Evolutionary conservation across 352 stramenopile species (phyloP), one percentile per base, ranked within the genome.

Genomic region (Globisporangium nunn): DNA sequence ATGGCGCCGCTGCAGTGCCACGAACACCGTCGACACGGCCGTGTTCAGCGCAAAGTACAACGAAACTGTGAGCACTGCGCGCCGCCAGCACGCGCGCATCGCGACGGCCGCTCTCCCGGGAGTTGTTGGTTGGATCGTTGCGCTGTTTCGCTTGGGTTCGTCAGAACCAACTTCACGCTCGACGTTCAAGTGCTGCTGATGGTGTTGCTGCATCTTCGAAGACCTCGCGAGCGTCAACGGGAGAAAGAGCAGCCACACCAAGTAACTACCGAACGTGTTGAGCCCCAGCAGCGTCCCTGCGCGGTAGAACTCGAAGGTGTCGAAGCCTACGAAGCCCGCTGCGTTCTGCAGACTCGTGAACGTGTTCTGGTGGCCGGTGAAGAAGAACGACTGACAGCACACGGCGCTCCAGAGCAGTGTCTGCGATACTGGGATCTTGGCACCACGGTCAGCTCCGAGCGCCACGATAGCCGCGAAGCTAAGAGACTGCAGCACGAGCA

Each of bases 271-370:
- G 50, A 96, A 95, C 15, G 88, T 96, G 59, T 97, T 97, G 56
- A 94, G 64, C 2, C 75, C 88, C 46, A 97, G 70, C 37, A 97
- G 70, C 10, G 68, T 48, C 17, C 86, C 87, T 1, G 84, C 82
- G 12, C 60, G 65, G 62, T 87, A 85, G 56, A 92, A 93, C 29
- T 87, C 66, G 53, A 96, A 97, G 28, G 74, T 66, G 67, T 96
- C 84, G 45, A 96, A 90, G 14, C 88, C 88, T 15, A 96, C 79
- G 64, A 97, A 97, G 3, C 72, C 83, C 11, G 84, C 74, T 2
- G 85, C 87, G 65, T 96, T 96, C 67, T 97, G 88, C 12, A 97
- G 75, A 69, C 84, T 91, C 33, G 85, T 90, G 70, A 97, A 96
- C 48, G 81, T 87, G 63, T 88, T 95, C 40, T 91, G 72, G 55